Evolutionary conservation across 805 yeast species (phyloP).

Genomic region (Saccharomycopsis selenospora): DNA sequence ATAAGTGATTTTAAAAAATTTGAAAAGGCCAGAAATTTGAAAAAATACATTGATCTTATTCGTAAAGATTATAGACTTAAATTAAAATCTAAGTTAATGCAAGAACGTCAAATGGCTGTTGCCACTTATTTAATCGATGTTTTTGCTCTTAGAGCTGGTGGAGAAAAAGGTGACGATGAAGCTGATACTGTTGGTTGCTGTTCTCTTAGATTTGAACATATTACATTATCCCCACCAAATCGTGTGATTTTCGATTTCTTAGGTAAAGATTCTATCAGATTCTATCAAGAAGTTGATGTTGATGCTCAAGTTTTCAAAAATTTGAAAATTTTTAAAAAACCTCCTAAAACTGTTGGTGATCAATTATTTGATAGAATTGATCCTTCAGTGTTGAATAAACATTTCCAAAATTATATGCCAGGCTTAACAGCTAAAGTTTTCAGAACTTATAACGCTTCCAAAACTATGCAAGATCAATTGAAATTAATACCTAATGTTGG

Average conservation of each 20-base stretch:
- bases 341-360: conserved; percentile 88
- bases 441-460: conserved; percentile 95
- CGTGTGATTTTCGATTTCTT: conserved; percentile 84
- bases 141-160: conserved; percentile 95
- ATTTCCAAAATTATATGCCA: conserved; percentile 81
- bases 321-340: conserved; percentile 75
- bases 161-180: conserved; percentile 94
- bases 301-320: conserved; percentile 89
- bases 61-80: conserved; percentile 66
- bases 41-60: conserved; percentile 61
- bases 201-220: conserved; percentile 84
- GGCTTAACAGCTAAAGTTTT: conserved; percentile 95
- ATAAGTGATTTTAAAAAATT: conserved; percentile 85
- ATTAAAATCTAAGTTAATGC: conserved; percentile 70
- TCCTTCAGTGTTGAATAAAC: conserved; percentile 75
- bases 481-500: conserved; percentile 83
- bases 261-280: conserved; percentile 93
- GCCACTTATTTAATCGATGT: conserved; percentile 90
- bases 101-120: conserved; percentile 85
- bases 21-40: conserved; percentile 85
- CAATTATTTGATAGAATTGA: conserved; percentile 86
- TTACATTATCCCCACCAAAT: conserved; percentile 77
- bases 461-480: conserved; percentile 92
- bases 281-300: conserved; percentile 86
- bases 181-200: conserved; percentile 99